phyloP scores from a whole-genome alignment of 2,329 filamentous ascomycete genomes.

The Periglandula ipomoeae region DNA sequence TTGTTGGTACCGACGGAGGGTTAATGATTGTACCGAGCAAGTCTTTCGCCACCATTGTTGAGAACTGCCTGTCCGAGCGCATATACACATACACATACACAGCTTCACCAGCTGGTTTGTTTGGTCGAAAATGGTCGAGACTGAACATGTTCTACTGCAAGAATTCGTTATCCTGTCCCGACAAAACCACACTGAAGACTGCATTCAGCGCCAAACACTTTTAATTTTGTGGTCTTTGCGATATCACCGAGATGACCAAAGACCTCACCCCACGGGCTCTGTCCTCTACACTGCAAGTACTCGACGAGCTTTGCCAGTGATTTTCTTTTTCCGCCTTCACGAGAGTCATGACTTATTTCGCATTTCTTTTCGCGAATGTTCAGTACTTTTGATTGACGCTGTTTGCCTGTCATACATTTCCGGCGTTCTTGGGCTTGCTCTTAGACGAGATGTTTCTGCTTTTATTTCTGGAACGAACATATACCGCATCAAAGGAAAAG shows the following conservation, averaged over 20 bases:
- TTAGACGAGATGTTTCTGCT: slow-evolving; percentile 11
- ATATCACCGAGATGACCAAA: not conserved
- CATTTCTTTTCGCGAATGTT: slow-evolving; percentile 9
- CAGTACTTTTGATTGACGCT: not conserved
- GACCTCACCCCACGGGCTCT: not conserved
- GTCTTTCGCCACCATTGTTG: not conserved
- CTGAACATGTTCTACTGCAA: not conserved
- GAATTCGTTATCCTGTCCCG: not conserved
- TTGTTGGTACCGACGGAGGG: slow-evolving; percentile 22
- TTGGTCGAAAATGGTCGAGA: not conserved
- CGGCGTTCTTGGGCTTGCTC: slow-evolving; percentile 14
- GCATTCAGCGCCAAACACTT: not conserved
- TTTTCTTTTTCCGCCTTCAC: slow-evolving; percentile 6
- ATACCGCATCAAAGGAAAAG: slow-evolving; percentile 5
- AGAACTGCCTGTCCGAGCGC: not conserved
- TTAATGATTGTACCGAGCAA: not conserved
- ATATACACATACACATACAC: not conserved
- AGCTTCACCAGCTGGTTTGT: not conserved
- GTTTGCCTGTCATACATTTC: slow-evolving; percentile 8
- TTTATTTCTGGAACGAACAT: slow-evolving; percentile 2
- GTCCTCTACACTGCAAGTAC: not conserved
- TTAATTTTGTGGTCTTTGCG: slow-evolving; percentile 1
- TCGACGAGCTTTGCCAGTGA: not conserved
- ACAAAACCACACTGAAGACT: not conserved
- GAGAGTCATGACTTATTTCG: slow-evolving; percentile 10